Conservation (phyloP, 768 basidiomycete species). For the Cyclocybe cylindracea region DNA sequence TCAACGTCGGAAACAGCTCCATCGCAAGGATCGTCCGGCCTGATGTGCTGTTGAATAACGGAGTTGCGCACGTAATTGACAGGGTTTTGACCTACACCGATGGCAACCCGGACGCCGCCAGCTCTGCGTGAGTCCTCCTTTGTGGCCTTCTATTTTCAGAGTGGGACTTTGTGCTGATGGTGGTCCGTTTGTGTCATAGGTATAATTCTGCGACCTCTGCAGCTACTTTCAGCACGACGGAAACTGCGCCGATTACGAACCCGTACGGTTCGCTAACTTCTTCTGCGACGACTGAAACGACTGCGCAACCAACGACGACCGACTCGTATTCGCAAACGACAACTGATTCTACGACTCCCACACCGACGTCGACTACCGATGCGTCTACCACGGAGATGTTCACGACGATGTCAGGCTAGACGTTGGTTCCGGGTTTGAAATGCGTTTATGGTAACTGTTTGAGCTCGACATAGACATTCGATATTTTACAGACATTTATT, state of each 20-base stretch:
- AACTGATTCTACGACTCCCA: too few species aligned
- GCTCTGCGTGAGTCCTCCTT: conserved; percentile 48
- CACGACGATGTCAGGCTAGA: too few species aligned
- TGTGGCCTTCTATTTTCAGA: neutral
- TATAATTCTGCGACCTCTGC: conserved; percentile 41
- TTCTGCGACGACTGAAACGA: too few species aligned
- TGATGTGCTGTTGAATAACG: conserved; percentile 65
- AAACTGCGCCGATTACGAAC: conserved; percentile 10
- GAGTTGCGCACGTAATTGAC: conserved; percentile 68
- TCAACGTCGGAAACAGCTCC: conserved; percentile 37
- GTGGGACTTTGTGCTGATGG: neutral
- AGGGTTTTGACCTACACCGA: conserved; percentile 49
- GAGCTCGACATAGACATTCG: too few species aligned
- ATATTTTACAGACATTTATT: too few species aligned
- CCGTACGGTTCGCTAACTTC: too few species aligned
- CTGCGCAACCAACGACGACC: too few species aligned
- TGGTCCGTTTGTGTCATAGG: conserved; percentile 32
- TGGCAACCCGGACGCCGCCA: conserved; percentile 43
- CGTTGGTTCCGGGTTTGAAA: too few species aligned
- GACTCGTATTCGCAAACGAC: too few species aligned
- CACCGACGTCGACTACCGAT: too few species aligned
- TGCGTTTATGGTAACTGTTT: too few species aligned
- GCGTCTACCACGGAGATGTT: too few species aligned
- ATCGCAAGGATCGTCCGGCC: conserved; percentile 49
- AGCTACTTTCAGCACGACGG: conserved; percentile 10